These are phyloP conservation scores for Yamadazyma diddensiae DNA, from an alignment of 1,139 yeast genomes.

Conservation along the genomic window DNA sequence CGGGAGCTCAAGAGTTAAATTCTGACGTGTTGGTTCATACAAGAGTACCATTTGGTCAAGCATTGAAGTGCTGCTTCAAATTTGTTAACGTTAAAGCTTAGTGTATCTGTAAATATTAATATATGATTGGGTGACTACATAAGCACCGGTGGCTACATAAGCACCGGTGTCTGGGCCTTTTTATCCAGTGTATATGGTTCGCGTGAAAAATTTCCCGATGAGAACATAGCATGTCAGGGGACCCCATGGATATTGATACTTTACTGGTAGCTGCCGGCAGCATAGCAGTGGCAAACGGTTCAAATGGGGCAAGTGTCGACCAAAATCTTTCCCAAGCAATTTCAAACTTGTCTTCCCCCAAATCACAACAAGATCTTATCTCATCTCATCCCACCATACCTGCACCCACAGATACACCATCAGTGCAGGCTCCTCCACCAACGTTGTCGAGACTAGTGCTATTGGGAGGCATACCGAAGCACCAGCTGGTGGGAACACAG, in stretches of 20 bases:
- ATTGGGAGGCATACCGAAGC: conserved; percentile 30
- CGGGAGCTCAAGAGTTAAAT: conserved; percentile 14
- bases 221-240: neutral
- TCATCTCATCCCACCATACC: too few species aligned
- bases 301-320: too few species aligned
- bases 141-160: too few species aligned
- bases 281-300: neutral
- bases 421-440: neutral
- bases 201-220: too few species aligned
- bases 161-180: too few species aligned
- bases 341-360: too few species aligned
- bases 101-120: too few species aligned
- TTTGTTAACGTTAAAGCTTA: conserved; percentile 5
- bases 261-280: neutral
- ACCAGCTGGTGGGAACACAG: conserved; percentile 21
- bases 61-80: conserved; percentile 3
- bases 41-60: conserved; percentile 5
- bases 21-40: conserved; percentile 5
- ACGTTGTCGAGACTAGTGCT: conserved; percentile 24
- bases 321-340: too few species aligned
- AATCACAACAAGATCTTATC: too few species aligned
- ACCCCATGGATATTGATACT: neutral
- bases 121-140: too few species aligned
- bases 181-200: too few species aligned
- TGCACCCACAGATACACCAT: too few species aligned